phyloP scores from a whole-genome alignment of 352 stramenopile species.

The Pythium dissotocum region DNA sequence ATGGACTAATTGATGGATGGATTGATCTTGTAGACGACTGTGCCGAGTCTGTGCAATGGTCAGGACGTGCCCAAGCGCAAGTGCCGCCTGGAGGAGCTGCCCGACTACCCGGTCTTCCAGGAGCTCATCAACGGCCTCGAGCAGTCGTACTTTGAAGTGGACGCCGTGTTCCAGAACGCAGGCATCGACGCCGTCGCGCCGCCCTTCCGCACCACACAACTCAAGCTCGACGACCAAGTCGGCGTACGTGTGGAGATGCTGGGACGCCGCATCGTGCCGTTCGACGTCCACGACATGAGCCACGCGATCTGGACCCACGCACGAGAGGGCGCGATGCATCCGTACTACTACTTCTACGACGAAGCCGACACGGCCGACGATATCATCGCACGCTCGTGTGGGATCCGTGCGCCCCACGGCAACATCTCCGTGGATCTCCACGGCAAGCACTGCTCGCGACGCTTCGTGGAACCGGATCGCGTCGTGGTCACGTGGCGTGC shows the following conservation, averaged over 20 bases:
- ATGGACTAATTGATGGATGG: neutral
- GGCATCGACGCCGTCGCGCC: conserved; percentile 16
- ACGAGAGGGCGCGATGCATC: conserved; percentile 16
- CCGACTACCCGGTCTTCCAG: conserved; percentile 14
- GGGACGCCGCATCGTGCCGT: neutral
- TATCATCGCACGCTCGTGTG: neutral
- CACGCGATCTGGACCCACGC: conserved; percentile 19
- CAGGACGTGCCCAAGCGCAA: neutral
- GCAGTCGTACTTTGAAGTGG: neutral
- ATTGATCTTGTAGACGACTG: neutral
- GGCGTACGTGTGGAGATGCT: conserved; percentile 10
- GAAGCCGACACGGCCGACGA: conserved; percentile 13
- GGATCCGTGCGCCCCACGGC: neutral
- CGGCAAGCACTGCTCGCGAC: conserved; percentile 6
- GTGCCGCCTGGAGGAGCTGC: conserved; percentile 16
- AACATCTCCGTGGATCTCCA: neutral
- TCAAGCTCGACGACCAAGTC: conserved; percentile 20
- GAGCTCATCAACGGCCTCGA: conserved; percentile 10
- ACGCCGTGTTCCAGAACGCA: neutral
- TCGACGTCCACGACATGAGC: neutral
- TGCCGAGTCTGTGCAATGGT: conserved; percentile 15
- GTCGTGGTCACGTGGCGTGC: conserved; percentile 8
- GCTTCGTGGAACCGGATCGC: conserved; percentile 10
- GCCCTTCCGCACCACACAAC: conserved; percentile 24
- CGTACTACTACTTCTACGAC: conserved; percentile 28